A percentile compares a stretch with the other conserved stretches of the same genome.
Evolutionary conservation across 2,329 filamentous ascomycete species (phyloP).

Genomic region (Ceratocystis destructans): DNA sequence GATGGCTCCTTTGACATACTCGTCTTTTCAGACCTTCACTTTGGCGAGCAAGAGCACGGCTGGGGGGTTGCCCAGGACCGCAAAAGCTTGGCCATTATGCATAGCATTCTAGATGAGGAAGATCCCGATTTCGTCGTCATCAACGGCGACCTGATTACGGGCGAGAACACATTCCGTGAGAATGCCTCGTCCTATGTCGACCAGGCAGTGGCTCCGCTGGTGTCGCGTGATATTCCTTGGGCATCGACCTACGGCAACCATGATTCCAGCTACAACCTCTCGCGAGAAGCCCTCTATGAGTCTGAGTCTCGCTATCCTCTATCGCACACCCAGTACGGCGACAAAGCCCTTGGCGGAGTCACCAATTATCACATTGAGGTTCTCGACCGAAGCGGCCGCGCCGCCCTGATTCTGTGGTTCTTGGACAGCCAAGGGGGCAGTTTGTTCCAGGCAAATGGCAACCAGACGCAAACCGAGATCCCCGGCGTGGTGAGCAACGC

Average conservation of each 20-base stretch:
- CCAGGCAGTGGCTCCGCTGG: conserved; percentile 43
- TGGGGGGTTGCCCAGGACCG: conserved; percentile 42
- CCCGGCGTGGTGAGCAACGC: conserved; percentile 11
- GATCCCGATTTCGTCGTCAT: conserved; percentile 48
- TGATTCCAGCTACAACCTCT: conserved; percentile 47
- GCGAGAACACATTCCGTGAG: conserved; percentile 44
- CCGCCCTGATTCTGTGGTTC: conserved; percentile 50
- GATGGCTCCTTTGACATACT: conserved; percentile 40
- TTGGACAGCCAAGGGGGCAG: conserved; percentile 51
- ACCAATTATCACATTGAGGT: conserved; percentile 38
- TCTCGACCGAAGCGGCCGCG: conserved; percentile 28
- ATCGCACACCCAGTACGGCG: conserved; percentile 17
- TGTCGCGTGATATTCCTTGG: conserved; percentile 43
- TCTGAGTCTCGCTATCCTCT: conserved; percentile 26
- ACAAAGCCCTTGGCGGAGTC: conserved; percentile 24
- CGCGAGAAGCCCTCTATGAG: conserved; percentile 31
- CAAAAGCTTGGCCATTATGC: conserved; percentile 43
- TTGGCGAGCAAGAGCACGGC: conserved; percentile 46
- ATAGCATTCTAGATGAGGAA: conserved; percentile 43
- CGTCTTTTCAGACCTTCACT: conserved; percentile 58
- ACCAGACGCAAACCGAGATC: conserved; percentile 4
- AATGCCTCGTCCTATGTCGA: conserved; percentile 43
- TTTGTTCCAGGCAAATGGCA: not conserved
- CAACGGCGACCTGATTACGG: conserved; percentile 59
- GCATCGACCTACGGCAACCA: conserved; percentile 61